phyloP scores from a whole-genome alignment of 176 grass and related monocot species.

The Musa beccarii region DNA sequence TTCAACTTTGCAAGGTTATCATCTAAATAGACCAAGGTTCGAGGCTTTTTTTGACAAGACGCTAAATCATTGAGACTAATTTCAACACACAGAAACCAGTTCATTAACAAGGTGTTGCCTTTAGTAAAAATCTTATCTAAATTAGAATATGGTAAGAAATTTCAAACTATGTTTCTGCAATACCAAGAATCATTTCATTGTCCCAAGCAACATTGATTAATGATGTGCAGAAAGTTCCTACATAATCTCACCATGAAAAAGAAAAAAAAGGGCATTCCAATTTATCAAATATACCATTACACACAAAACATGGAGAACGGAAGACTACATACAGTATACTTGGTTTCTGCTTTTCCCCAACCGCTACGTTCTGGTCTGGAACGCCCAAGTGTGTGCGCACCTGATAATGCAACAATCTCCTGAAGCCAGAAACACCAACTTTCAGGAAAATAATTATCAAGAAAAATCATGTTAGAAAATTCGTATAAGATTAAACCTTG shows the following conservation, averaged over 20 bases:
- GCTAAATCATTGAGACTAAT: too few species aligned
- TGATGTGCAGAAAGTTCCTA: neutral
- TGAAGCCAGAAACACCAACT: conserved; percentile 23
- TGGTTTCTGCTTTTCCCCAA: conserved; percentile 94
- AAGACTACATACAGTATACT: conserved; percentile 72
- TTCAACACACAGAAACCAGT: too few species aligned
- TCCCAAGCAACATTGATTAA: too few species aligned
- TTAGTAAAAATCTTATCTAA: neutral
- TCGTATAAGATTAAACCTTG: conserved; percentile 37
- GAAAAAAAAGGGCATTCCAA: neutral
- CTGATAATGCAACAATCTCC: conserved; percentile 89
- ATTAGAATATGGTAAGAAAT: neutral
- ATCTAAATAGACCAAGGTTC: too few species aligned
- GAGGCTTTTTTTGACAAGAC: too few species aligned
- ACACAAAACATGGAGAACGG: neutral
- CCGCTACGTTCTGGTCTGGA: conserved; percentile 87
- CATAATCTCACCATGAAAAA: too few species aligned
- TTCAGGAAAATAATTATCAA: neutral
- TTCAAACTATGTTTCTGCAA: too few species aligned
- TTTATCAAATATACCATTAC: neutral
- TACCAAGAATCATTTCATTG: too few species aligned
- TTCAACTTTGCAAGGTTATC: too few species aligned
- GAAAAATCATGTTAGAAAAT: conserved; percentile 17
- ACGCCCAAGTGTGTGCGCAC: conserved; percentile 95
- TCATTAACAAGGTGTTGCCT: too few species aligned